A percentile compares a stretch with the other conserved stretches of the same genome.
These are phyloP conservation scores for Suillus plorans DNA, from an alignment of 768 basidiomycete genomes.

Conservation along the genomic window DNA sequence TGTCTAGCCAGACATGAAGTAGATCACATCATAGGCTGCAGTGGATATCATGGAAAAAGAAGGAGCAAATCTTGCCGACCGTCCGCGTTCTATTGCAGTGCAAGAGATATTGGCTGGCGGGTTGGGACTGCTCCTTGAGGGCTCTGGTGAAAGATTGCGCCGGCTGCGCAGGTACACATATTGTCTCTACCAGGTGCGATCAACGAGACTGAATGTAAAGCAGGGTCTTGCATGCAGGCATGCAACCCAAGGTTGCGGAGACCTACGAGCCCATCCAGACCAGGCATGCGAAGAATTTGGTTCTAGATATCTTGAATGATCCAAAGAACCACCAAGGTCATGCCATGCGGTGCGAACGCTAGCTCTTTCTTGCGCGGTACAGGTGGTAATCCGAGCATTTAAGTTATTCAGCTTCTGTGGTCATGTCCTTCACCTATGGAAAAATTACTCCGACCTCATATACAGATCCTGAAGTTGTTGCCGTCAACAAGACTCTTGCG, in stretches of 20 bases:
- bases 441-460: conserved; percentile 31
- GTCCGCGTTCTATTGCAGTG: conserved; percentile 36
- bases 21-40: conserved; percentile 33
- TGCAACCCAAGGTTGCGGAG: neutral
- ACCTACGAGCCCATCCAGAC: neutral
- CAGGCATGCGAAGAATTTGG: neutral
- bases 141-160: conserved; percentile 30
- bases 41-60: conserved; percentile 42
- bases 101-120: conserved; percentile 34
- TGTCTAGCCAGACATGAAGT: neutral
- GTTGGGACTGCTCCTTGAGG: conserved; percentile 28
- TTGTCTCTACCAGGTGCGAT: neutral
- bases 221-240: neutral
- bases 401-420: neutral
- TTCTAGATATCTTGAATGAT: neutral
- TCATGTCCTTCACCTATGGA: neutral
- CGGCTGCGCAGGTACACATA: conserved; percentile 12
- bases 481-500: conserved; percentile 23
- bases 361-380: neutral
- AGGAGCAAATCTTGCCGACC: conserved; percentile 32
- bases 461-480: conserved; percentile 34
- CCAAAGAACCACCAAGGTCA: neutral
- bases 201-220: neutral
- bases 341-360: neutral
- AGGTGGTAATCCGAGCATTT: neutral